Base-by-base conservation (phyloP, 73 alveolate genomes). In the Effrenium voratum region DNA sequence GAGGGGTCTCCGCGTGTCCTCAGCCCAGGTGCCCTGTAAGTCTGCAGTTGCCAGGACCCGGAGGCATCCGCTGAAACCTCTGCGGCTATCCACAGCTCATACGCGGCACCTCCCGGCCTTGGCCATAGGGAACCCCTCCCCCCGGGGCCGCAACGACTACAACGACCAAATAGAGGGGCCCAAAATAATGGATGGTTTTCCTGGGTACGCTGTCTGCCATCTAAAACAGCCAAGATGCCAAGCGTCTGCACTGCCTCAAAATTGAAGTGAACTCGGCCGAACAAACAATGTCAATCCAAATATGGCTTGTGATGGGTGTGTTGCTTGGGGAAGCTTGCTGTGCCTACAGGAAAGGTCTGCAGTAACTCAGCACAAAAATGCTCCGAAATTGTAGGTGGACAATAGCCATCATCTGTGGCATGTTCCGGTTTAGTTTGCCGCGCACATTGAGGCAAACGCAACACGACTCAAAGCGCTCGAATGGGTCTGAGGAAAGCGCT, bases 51-150 rank as follows among this genome's bases (percentile, higher is more conserved):
- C 95, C 95, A 87, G 2, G 16, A 60, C 15, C 44, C 94, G 63
- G 75, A 19, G 36, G 38, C 60, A 26, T 60, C 72, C 44, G 50
- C 30, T 13, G 73, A 32, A 76, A 47, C 59, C 60, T 41, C 19
- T 15, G 70, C 84, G 12, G 95, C 50, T 26, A 87, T 22, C 95
- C 95, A 44, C 46, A 87, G 95, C 84, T 87, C 84, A 84, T 87
- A 87, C 40, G 43, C 4, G 49, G 95, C 90, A 10, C 52, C 40
- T 47, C 84, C 95, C 95, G 46, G n/a, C 68, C 95, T 72, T 47
- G 44, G 26, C 24, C 46, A n/a, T 22, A 28, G 34, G 63, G 66
- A 16, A n/a, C n/a, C n/a, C n/a, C n/a, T n/a, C n/a, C n/a, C n/a
- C n/a, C n/a, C n/a, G n/a, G n/a, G n/a, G n/a, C n/a, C n/a, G n/a